A percentile compares a stretch with the other conserved stretches of the same genome.
Evolutionary conservation across 768 basidiomycete species (phyloP).

Genomic region (Hypsizygus marmoreus): DNA sequence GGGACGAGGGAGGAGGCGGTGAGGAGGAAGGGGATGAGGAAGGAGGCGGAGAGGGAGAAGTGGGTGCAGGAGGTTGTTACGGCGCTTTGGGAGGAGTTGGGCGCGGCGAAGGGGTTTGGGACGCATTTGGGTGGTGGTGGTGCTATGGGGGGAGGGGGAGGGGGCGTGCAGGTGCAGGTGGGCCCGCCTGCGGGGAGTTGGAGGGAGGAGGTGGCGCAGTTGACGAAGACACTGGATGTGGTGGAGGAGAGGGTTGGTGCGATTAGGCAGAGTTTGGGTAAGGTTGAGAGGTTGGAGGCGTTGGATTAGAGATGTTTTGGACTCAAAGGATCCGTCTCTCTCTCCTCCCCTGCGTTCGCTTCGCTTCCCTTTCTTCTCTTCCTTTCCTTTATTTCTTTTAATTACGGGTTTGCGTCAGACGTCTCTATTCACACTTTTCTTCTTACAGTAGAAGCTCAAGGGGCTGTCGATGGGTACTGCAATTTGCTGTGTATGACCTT

Average conservation of each 20-base stretch:
- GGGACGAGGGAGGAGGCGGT: constrained; percentile 40
- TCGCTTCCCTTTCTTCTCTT: constrained; percentile 4
- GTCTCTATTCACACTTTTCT: no score
- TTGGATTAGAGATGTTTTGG: constrained; percentile 7
- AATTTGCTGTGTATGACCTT: no score
- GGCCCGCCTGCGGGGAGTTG: constrained; percentile 21
- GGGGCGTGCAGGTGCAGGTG: constrained; percentile 6
- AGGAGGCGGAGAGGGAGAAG: constrained; percentile 68
- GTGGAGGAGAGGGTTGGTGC: constrained; percentile 57
- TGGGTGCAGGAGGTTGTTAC: constrained; percentile 75
- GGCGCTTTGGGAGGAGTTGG: constrained; percentile 73
- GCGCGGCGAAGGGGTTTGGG: constrained; percentile 39
- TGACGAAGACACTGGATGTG: constrained; percentile 53
- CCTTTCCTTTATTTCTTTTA: neutral
- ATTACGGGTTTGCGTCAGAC: no score
- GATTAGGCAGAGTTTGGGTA: constrained; percentile 44
- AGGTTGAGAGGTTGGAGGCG: constrained; percentile 11
- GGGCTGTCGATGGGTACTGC: no score
- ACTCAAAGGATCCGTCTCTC: neutral
- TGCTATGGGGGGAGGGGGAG: constrained; percentile 9
- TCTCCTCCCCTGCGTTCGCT: neutral
- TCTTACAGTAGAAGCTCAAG: no score
- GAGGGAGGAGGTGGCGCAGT: constrained; percentile 48
- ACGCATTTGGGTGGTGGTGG: constrained; percentile 6
- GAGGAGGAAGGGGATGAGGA: constrained; percentile 52